A percentile compares a stretch with the other conserved stretches of the same genome.
These are phyloP conservation scores for Rossbeevera mucosa DNA, from an alignment of 768 basidiomycete genomes.

Conservation along the genomic window DNA sequence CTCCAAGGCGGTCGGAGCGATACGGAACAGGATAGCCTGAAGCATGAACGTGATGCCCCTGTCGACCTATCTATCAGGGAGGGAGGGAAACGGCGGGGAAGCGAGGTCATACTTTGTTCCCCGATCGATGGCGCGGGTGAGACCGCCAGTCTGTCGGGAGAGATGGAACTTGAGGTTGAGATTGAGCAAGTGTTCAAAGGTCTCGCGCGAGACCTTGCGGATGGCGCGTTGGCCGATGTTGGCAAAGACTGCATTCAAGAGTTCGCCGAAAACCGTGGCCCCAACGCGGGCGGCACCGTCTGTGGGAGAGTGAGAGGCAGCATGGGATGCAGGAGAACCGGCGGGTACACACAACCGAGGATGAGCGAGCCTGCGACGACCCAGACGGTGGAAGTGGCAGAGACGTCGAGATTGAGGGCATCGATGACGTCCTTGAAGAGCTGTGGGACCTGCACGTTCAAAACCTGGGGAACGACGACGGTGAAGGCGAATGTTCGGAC, in stretches of 20 bases:
- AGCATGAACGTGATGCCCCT: conserved; percentile 96
- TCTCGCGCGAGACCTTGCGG: conserved; percentile 91
- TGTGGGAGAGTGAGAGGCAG: conserved; percentile 29
- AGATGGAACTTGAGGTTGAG: conserved; percentile 92
- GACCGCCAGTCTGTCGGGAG: conserved; percentile 88
- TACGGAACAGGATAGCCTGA: conserved; percentile 89
- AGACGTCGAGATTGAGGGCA: conserved; percentile 78
- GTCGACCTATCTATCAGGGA: background rate
- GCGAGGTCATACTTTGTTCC: conserved; percentile 77
- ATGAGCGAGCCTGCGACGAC: conserved; percentile 86
- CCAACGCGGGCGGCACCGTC: conserved; percentile 90
- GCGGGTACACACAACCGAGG: conserved; percentile 71
- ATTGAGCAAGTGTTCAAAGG: conserved; percentile 88
- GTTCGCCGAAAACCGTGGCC: conserved; percentile 84
- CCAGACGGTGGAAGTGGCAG: conserved; percentile 77
- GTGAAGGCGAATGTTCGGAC: background rate
- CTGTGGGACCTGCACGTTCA: conserved; percentile 98
- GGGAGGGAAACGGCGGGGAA: background rate
- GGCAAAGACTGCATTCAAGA: conserved; percentile 94
- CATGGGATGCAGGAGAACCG: background rate
- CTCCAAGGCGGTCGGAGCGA: conserved; percentile 93
- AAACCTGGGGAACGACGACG: conserved; percentile 45
- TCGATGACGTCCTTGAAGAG: conserved; percentile 93
- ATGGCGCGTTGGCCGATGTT: conserved; percentile 93
- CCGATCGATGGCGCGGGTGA: conserved; percentile 94